phyloP scores from a whole-genome alignment of 495 filamentous ascomycete species.

The Cercophora samala region DNA sequence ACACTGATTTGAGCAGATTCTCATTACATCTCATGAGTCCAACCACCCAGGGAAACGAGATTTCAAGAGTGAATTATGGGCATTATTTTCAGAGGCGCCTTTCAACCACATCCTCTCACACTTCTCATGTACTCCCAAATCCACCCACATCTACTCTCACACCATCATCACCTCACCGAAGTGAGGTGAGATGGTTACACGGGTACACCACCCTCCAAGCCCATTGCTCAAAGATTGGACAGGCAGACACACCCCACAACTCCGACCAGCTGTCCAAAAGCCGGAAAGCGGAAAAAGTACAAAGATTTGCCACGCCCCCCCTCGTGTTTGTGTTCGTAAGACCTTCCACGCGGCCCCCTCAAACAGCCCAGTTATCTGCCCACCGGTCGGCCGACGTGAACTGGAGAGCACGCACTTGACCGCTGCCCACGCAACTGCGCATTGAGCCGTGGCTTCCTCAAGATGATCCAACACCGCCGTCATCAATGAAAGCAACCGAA shows the following conservation, averaged over 20 bases:
- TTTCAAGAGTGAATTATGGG: no score
- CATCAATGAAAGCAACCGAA: neutral
- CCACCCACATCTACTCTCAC: neutral
- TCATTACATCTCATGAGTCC: no score
- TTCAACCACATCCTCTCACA: neutral
- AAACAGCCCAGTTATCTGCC: neutral
- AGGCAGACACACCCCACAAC: neutral
- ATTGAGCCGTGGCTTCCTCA: neutral
- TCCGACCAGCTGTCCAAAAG: neutral
- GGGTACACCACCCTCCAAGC: neutral
- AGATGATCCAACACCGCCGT: neutral
- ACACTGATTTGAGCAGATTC: no score
- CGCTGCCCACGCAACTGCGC: neutral
- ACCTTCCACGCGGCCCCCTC: neutral
- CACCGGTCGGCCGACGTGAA: neutral
- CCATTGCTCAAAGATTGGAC: neutral
- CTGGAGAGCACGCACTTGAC: neutral
- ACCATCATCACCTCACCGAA: neutral
- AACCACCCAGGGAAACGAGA: no score
- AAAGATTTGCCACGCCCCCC: neutral
- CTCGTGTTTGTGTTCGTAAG: neutral
- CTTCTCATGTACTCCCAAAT: neutral
- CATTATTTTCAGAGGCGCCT: no score
- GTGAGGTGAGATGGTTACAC: neutral
- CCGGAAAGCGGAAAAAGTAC: neutral